Evolutionary conservation across 306 rosid species (phyloP).

Genomic region (Pterocarpus macrocarpus): DNA sequence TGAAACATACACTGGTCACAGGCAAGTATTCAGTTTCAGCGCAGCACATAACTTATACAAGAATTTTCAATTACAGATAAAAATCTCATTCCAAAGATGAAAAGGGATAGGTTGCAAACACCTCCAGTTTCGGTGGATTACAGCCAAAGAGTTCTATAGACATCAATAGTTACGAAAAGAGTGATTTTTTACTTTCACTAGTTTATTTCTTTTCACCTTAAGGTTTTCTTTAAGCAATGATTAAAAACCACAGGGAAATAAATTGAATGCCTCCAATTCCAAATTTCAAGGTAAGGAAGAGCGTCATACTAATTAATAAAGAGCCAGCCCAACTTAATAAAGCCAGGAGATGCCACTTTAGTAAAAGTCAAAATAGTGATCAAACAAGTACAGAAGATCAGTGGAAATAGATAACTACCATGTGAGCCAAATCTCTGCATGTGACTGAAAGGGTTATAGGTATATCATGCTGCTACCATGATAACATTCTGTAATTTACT

Average conservation of each 20-base stretch:
- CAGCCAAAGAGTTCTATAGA: conserved; percentile 4
- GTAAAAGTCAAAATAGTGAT: conserved; percentile 28
- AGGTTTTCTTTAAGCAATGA: conserved; percentile 4
- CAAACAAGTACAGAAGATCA: background rate
- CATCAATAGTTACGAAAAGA: background rate
- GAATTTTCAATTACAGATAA: conserved; percentile 4
- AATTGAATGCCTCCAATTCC: background rate
- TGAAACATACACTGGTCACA: conserved; percentile 16
- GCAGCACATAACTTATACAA: background rate
- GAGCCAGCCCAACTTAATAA: conserved; percentile 28
- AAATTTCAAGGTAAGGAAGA: background rate
- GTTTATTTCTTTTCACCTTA: conserved; percentile 10
- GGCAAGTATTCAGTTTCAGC: conserved; percentile 36
- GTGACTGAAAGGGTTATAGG: conserved; percentile 4
- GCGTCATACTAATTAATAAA: background rate
- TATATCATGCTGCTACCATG: conserved; percentile 2
- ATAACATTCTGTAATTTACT: conserved; percentile 14
- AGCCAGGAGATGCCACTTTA: conserved; percentile 14
- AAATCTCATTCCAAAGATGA: conserved; percentile 20
- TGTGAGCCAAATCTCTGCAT: conserved; percentile 6
- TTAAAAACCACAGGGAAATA: background rate
- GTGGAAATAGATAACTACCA: conserved; percentile 29
- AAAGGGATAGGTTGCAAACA: conserved; percentile 1
- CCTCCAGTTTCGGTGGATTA: background rate
- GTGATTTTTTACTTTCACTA: background rate